Percentiles rank a stretch among this genome's conserved stretches.
These are phyloP conservation scores for Ceratobasidium sp. DNA, from an alignment of 1,284 basidiomycete genomes.

Conservation along the genomic window DNA sequence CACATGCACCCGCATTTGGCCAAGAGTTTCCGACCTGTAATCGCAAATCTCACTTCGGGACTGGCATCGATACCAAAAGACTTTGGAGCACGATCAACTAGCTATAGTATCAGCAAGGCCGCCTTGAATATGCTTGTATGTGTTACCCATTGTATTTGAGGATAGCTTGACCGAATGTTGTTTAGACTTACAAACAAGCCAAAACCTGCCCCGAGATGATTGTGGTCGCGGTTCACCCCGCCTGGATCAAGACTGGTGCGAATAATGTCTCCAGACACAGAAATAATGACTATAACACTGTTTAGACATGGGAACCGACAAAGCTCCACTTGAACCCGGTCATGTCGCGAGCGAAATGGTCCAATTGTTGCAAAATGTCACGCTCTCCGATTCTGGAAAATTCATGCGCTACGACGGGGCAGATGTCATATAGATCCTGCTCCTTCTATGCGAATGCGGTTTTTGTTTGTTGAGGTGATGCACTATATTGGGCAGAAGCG, in stretches of 20 bases:
- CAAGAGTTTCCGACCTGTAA: slow-evolving; percentile 49
- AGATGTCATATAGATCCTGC: neutral
- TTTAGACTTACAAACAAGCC: slow-evolving; percentile 45
- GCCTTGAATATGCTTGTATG: slow-evolving; percentile 46
- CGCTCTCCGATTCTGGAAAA: slow-evolving; percentile 22
- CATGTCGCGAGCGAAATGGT: slow-evolving; percentile 6
- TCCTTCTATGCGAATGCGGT: neutral
- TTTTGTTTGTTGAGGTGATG: too few relatives aligned
- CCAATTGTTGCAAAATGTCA: slow-evolving; percentile 14
- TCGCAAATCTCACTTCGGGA: slow-evolving; percentile 51
- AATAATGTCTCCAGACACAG: neutral
- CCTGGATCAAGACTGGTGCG: slow-evolving; percentile 46
- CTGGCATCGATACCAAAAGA: slow-evolving; percentile 49
- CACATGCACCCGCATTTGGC: slow-evolving; percentile 49
- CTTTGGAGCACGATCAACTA: slow-evolving; percentile 41
- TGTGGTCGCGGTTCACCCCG: slow-evolving; percentile 44
- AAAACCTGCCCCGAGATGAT: slow-evolving; percentile 44
- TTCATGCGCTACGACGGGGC: slow-evolving; percentile 21
- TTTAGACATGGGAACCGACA: slow-evolving; percentile 21
- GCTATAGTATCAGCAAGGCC: slow-evolving; percentile 45
- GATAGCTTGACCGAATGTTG: neutral
- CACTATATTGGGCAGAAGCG: too few relatives aligned
- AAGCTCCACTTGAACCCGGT: slow-evolving; percentile 17
- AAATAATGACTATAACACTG: neutral
- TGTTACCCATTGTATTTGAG: neutral